A percentile compares a stretch with the other conserved stretches of the same genome.
These are phyloP conservation scores for Rutidosis leptorrhynchoides DNA, from an alignment of 129 eudicot genomes.

Conservation along the genomic window DNA sequence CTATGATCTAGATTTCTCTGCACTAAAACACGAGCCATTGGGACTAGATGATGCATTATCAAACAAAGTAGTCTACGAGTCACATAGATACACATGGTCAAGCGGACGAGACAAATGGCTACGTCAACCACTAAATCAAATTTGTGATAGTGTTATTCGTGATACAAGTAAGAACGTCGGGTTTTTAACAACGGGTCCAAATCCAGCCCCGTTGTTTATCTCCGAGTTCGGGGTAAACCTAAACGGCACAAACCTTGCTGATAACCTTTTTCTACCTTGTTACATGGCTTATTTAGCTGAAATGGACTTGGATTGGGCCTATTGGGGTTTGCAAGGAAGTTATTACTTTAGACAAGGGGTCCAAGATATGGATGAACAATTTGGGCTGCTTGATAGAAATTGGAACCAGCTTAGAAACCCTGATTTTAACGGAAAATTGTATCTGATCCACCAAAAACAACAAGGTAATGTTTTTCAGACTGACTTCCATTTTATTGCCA, in stretches of 20 bases:
- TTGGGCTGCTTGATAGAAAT: slow-evolving; percentile 38
- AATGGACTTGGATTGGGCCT: slow-evolving; percentile 58
- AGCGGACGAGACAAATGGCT: slow-evolving; percentile 29
- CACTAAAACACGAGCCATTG: slow-evolving; percentile 36
- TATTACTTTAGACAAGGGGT: slow-evolving; percentile 43
- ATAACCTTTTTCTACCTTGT: slow-evolving; percentile 31
- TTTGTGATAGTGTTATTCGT: slow-evolving; percentile 24
- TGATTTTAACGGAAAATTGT: slow-evolving; percentile 18
- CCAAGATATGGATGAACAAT: slow-evolving; percentile 39
- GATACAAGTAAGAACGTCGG: slow-evolving; percentile 23
- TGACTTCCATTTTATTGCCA: neutral
- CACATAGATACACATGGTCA: slow-evolving; percentile 51
- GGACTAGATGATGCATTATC: slow-evolving; percentile 11
- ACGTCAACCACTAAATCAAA: slow-evolving; percentile 24
- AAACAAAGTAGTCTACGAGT: slow-evolving; percentile 50
- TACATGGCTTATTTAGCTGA: slow-evolving; percentile 45
- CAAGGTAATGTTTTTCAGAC: slow-evolving; percentile 28
- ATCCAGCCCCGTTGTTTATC: slow-evolving; percentile 38
- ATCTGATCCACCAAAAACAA: slow-evolving; percentile 27
- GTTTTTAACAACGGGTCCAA: slow-evolving; percentile 31
- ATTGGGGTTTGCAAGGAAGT: slow-evolving; percentile 63
- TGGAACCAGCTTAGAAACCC: slow-evolving; percentile 46
- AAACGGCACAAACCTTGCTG: slow-evolving; percentile 23
- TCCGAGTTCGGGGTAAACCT: slow-evolving; percentile 36
- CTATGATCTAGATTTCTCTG: slow-evolving; percentile 38